phyloP scores from a whole-genome alignment of 2,329 filamentous ascomycete species.

The Pyrenophora seminiperda region DNA sequence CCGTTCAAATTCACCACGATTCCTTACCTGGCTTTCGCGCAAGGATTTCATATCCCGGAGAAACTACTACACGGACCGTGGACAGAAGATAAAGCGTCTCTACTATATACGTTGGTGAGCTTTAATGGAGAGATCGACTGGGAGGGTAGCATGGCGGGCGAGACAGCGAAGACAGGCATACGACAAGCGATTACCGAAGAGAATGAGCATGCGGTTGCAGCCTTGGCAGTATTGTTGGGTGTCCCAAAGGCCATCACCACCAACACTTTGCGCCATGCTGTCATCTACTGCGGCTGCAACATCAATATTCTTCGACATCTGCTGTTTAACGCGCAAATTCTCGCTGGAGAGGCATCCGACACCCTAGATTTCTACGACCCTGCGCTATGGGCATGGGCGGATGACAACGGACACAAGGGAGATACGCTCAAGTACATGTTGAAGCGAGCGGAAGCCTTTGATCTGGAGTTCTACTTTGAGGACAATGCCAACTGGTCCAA shows the following conservation, averaged over 20 bases:
- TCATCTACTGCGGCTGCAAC: conserved; percentile 37
- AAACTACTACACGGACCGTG: conserved; percentile 46
- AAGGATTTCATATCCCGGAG: conserved; percentile 41
- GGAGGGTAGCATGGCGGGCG: conserved; percentile 41
- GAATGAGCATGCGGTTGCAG: conserved; percentile 41
- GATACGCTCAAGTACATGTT: conserved; percentile 39
- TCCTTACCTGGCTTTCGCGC: conserved; percentile 39
- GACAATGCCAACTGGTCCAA: conserved; percentile 33
- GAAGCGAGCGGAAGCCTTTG: conserved; percentile 38
- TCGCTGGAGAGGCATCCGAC: conserved; percentile 20
- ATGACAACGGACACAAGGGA: conserved; percentile 35
- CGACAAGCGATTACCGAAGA: conserved; percentile 33
- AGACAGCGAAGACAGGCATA: conserved; percentile 41
- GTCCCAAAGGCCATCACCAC: conserved; percentile 38
- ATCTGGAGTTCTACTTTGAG: conserved; percentile 43
- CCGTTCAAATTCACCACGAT: conserved; percentile 41
- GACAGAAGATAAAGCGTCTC: conserved; percentile 34
- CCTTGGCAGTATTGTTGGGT: conserved; percentile 41
- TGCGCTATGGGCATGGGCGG: conserved; percentile 42
- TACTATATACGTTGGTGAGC: conserved; percentile 44
- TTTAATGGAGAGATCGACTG: conserved; percentile 44
- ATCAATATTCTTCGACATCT: conserved; percentile 39
- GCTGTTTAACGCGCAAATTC: conserved; percentile 44
- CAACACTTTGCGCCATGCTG: conserved; percentile 36
- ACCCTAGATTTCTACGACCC: conserved; percentile 44